Conservation (phyloP, 2,329 filamentous ascomycete species). For the Cladophialophora immunda region DNA sequence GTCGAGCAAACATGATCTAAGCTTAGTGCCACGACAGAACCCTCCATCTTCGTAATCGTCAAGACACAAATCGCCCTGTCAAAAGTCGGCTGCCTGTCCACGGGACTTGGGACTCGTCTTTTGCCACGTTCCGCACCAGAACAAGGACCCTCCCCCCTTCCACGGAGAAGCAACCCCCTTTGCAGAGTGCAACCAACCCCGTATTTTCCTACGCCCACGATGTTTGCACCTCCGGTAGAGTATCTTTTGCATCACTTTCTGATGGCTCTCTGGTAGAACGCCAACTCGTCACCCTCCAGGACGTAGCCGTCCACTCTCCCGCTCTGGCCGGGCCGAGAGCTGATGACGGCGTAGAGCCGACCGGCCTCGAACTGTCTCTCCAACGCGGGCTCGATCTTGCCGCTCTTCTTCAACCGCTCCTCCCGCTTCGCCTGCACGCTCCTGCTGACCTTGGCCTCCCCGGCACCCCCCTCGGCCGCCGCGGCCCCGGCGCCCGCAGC, state of each 20-base stretch:
- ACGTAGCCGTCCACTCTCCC: constrained; percentile 97
- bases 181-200: not conserved
- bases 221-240: not conserved
- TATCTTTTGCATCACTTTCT: constrained; percentile 76
- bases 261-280: constrained; percentile 99
- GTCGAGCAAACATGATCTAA: constrained; percentile 6
- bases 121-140: not conserved
- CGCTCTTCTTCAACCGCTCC: constrained; percentile 77
- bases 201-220: not conserved
- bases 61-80: constrained; percentile 6
- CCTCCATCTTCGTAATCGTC: not conserved
- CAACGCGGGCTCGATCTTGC: constrained; percentile 91
- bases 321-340: constrained; percentile 94
- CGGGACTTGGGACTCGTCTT: not conserved
- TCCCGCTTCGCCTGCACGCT: constrained; percentile 96
- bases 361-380: constrained; percentile 99
- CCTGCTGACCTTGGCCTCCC: constrained; percentile 89
- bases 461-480: constrained; percentile 44
- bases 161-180: not conserved
- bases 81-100: constrained; percentile 1
- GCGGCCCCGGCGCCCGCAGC: constrained; percentile 65
- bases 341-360: constrained; percentile 92
- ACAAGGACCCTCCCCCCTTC: not conserved
- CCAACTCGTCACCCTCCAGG: constrained; percentile 98
- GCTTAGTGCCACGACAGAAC: constrained; percentile 8